Evolutionary conservation across 768 basidiomycete genomes (phyloP), one percentile per base, ranked within the genome.

Genomic region (Macrolepiota albuminosa): DNA sequence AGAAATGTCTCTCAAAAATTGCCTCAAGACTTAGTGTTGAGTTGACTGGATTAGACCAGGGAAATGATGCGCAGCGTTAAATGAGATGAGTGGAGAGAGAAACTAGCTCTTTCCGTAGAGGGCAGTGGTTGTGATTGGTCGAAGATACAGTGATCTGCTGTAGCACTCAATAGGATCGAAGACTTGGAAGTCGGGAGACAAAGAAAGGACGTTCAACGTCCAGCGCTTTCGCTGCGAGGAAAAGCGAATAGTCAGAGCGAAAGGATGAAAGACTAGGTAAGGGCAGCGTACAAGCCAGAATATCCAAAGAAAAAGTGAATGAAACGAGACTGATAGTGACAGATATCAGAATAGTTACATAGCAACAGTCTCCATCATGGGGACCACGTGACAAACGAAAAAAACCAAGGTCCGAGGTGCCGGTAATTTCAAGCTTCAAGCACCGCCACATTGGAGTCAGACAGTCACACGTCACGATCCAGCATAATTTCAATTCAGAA

Each of bases 161-260:
- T 71, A 78, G 77, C 72, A 74, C 78, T 78, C 67, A 71, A 59
- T 63, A 59, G 63, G 67, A 67, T 60, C 67, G 18, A 42, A 31
- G 45, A 9, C 10, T 21, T 9, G n/a, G 42, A 49, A 66, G 66
- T 69, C 69, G 71, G 70, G 66, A 66, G 70, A 71, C 70, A 74
- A 69, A 68, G 69, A 69, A 73, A 76, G 71, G 85, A 84, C 87
- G 87, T 70, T 88, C 87, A 84, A 89, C 88, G 88, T 76, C 86
- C 76, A 71, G 73, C 66, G 72, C 72, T 78, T 73, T 80, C 76
- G 76, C 83, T 78, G 18, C 10, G 18, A 21, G 39, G 67, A 64
- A 67, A 66, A 60, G 63, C 65, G 62, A 65, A 72, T 63, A 69
- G 71, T 70, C 65, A 67, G 2, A 0, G 16, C 18, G n/a, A 45